A percentile compares a stretch with the other conserved stretches of the same genome.
Evolutionary conservation across 1,284 basidiomycete species (phyloP).

Genomic region (Trichosporon ovoides): DNA sequence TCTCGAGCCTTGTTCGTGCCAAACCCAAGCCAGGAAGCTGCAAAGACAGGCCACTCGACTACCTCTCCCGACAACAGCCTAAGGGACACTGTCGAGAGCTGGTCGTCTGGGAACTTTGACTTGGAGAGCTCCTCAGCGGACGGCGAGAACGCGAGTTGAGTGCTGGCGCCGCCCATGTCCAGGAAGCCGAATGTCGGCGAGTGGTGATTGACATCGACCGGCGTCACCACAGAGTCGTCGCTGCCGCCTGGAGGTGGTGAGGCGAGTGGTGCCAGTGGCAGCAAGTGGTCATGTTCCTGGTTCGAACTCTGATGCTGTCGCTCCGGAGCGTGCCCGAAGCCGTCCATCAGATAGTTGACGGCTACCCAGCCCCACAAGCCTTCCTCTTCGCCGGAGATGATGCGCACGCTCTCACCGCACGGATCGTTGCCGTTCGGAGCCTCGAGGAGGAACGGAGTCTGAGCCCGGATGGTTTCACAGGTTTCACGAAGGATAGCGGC

Average conservation of each 20-base stretch:
- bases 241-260: slow-evolving; percentile 27
- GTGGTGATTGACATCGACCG: slow-evolving; percentile 47
- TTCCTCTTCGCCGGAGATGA: slow-evolving; percentile 97
- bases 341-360: slow-evolving; percentile 98
- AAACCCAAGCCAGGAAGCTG: slow-evolving; percentile 97
- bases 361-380: slow-evolving; percentile 98
- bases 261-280: slow-evolving; percentile 40
- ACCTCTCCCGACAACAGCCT: slow-evolving; percentile 78
- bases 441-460: slow-evolving; percentile 54
- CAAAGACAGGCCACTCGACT: slow-evolving; percentile 88
- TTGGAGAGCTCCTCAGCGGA: slow-evolving; percentile 55
- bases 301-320: slow-evolving; percentile 4
- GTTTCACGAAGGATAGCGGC: slow-evolving; percentile 66
- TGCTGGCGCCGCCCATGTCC: slow-evolving; percentile 98
- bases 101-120: slow-evolving; percentile 51
- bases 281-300: slow-evolving; percentile 33
- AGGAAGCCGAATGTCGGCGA: slow-evolving; percentile 90
- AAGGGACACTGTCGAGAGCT: slow-evolving; percentile 74
- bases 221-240: slow-evolving; percentile 30
- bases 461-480: slow-evolving; percentile 67
- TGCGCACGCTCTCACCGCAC: slow-evolving; percentile 82
- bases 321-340: slow-evolving; percentile 61
- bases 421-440: slow-evolving; percentile 60
- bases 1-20: slow-evolving; percentile 94
- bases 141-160: slow-evolving; percentile 88